phyloP scores from a whole-genome alignment of 2,329 filamentous ascomycete species.

The Aotearoamyces nothofagi region DNA sequence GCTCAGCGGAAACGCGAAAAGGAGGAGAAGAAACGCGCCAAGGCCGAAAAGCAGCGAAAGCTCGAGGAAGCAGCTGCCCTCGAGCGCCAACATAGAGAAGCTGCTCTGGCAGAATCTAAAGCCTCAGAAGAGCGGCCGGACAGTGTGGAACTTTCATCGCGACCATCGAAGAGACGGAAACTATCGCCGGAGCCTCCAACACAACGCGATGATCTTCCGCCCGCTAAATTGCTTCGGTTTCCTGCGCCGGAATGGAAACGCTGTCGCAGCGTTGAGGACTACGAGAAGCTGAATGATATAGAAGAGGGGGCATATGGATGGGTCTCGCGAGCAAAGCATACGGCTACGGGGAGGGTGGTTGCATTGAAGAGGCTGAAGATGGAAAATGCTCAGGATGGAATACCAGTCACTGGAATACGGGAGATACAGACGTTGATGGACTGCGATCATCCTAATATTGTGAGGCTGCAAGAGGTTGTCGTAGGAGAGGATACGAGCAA shows the following conservation, averaged over 20 bases:
- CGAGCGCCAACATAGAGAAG: slow-evolving; percentile 19
- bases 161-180: slow-evolving; percentile 47
- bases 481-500: slow-evolving; percentile 45
- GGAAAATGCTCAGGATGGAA: slow-evolving; percentile 54
- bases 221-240: slow-evolving; percentile 55
- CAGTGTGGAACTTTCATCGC: slow-evolving; percentile 25
- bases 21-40: slow-evolving; percentile 75
- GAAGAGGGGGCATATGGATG: slow-evolving; percentile 95
- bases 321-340: slow-evolving; percentile 72
- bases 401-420: slow-evolving; percentile 81
- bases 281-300: slow-evolving; percentile 88
- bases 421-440: slow-evolving; percentile 87
- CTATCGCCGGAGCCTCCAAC: slow-evolving; percentile 20
- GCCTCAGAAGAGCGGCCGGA: slow-evolving; percentile 14
- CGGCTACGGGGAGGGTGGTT: slow-evolving; percentile 62
- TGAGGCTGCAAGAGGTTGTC: slow-evolving; percentile 70
- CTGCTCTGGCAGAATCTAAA: slow-evolving; percentile 19
- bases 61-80: slow-evolving; percentile 32
- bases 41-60: slow-evolving; percentile 65
- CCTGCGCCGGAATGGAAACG: slow-evolving; percentile 50
- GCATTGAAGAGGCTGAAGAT: slow-evolving; percentile 91
- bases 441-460: slow-evolving; percentile 69
- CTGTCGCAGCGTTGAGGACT: slow-evolving; percentile 70
- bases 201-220: slow-evolving; percentile 19
- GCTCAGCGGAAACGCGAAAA: slow-evolving; percentile 65